Evolutionary conservation across 768 basidiomycete genomes (phyloP).

Genomic region (Lactifluus piperatus): DNA sequence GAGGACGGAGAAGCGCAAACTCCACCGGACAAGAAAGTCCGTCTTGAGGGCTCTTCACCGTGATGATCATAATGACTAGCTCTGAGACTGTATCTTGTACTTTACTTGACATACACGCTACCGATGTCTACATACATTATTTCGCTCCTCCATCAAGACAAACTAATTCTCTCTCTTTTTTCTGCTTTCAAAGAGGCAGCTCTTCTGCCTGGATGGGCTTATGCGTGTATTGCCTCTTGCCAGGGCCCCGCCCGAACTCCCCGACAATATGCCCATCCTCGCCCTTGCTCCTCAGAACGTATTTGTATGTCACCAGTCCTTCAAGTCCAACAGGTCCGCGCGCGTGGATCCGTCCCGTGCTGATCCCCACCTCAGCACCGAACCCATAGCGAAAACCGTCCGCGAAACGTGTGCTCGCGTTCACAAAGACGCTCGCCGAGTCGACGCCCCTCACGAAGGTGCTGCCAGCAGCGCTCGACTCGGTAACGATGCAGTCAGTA

Average conservation of each 20-base stretch:
- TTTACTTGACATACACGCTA: neutral
- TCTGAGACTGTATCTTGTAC: neutral
- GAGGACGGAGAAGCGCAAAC: slow-evolving; percentile 45
- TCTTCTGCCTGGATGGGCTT: slow-evolving; percentile 33
- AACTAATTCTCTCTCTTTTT: too few species aligned
- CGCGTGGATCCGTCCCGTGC: slow-evolving; percentile 93
- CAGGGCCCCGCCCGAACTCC: slow-evolving; percentile 69
- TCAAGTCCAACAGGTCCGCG: slow-evolving; percentile 94
- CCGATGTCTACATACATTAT: slow-evolving; percentile 1
- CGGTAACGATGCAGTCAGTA: slow-evolving; percentile 89
- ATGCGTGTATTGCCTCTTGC: slow-evolving; percentile 71
- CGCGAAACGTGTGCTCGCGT: slow-evolving; percentile 92
- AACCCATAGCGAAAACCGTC: slow-evolving; percentile 97
- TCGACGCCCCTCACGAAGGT: slow-evolving; percentile 84
- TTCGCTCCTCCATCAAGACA: too few species aligned
- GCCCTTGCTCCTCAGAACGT: slow-evolving; percentile 73
- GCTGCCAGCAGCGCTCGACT: slow-evolving; percentile 53
- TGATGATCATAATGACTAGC: slow-evolving; percentile 1
- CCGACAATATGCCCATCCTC: slow-evolving; percentile 73
- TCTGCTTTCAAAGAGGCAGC: slow-evolving; percentile 37
- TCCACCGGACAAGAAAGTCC: slow-evolving; percentile 55
- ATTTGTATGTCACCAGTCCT: slow-evolving; percentile 93
- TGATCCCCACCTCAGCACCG: slow-evolving; percentile 96
- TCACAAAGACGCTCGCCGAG: slow-evolving; percentile 87
- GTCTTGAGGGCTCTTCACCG: slow-evolving; percentile 36